Evolutionary conservation across 163 green algal genomes (phyloP), one percentile per base, ranked within the genome.

Genomic region (Scenedesmus sp.): DNA sequence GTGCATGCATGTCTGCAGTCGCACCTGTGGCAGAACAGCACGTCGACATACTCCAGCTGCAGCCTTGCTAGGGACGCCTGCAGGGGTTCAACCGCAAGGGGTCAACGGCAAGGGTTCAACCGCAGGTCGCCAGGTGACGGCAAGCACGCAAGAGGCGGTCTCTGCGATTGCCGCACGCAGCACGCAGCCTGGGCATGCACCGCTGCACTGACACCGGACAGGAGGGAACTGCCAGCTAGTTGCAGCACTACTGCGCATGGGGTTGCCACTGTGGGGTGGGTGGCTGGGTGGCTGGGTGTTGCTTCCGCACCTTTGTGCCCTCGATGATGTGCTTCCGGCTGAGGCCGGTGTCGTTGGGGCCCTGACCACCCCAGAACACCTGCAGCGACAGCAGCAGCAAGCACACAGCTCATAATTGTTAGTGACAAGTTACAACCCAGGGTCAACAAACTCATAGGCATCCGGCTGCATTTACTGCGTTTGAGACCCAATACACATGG

Each of bases 281-380:
- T n/a, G n/a, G n/a, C n/a, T n/a, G n/a, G n/a, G n/a, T n/a, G n/a
- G 26, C 35, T 24, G 7, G 59, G 24, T 35, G 59, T 72, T 33
- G 20, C 18, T 51, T 9, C 35, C 20, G 46, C 42, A 93, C 95
- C 95, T 95, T 93, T 46, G 92, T 95, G 43, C 97, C 97, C 91
- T 99, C 97, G 0, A 99, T 92, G 86, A 99, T 95, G 92, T 99
- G 97, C 92, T 99, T 99, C 26, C 97, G 91, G 26, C 91, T 96
- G 16, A 99, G 95, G 12, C 97, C 97, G 78, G 86, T 94, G 91
- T 96, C 94, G 78, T 97, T 98, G 83, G 93, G 93, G 0, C 92
- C 94, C 33, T 80, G 86, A 42, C 96, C 94, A 40, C 93, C 96
- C 95, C 94, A 96, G 85, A 96, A 96, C 18, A 96, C 88, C 86